A percentile compares a stretch with the other conserved stretches of the same genome.
phyloP scores from a whole-genome alignment of 2,329 filamentous ascomycete genomes.

The Westerdykella sp. region DNA sequence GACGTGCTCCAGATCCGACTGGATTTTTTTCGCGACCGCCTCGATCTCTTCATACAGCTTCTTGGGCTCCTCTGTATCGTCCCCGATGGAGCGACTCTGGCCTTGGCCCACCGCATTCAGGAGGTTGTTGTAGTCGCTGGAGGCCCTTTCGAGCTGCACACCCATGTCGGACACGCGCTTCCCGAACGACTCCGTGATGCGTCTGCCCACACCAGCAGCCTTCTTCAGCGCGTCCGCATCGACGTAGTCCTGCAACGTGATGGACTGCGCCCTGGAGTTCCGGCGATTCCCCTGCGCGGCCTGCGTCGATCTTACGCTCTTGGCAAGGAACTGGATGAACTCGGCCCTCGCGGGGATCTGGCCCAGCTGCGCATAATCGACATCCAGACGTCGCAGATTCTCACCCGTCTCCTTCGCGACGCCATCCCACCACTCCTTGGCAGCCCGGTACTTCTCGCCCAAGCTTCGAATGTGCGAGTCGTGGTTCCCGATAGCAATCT shows the following conservation, averaged over 20 bases:
- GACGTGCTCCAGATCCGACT: conserved; percentile 75
- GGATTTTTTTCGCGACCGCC: conserved; percentile 77
- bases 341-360: conserved; percentile 58
- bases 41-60: conserved; percentile 79
- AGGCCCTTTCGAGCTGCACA: conserved; percentile 38
- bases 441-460: conserved; percentile 64
- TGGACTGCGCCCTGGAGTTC: conserved; percentile 13
- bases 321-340: conserved; percentile 52
- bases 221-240: conserved; percentile 66
- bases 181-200: conserved; percentile 58
- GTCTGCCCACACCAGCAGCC: conserved; percentile 62
- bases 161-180: conserved; percentile 44
- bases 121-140: conserved; percentile 41
- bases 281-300: conserved; percentile 19
- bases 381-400: conserved; percentile 61
- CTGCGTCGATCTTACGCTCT: conserved; percentile 26
- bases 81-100: conserved; percentile 48
- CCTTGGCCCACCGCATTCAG: conserved; percentile 41
- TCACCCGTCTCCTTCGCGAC: conserved; percentile 62
- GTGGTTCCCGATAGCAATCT: conserved; percentile 80
- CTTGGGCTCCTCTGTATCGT: conserved; percentile 56
- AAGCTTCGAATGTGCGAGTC: conserved; percentile 66
- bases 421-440: conserved; percentile 64
- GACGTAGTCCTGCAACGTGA: conserved; percentile 51
- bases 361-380: conserved; percentile 58